Conservation (phyloP, 306 rosid genomes). For the Dalbergia oliveri region DNA sequence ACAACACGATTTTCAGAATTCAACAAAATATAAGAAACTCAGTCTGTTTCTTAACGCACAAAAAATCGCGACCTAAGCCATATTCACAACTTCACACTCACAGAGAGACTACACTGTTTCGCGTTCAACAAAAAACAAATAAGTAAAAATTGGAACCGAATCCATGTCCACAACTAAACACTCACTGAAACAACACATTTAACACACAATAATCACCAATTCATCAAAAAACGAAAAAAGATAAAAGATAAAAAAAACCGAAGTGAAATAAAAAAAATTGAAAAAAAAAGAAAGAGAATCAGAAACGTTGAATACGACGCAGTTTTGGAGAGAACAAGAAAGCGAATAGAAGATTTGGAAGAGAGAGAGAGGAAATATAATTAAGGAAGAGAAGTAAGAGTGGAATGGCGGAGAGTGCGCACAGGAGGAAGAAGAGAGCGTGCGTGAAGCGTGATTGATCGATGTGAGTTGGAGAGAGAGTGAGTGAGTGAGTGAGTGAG, state of each 20-base stretch:
- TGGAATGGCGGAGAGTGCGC: neutral
- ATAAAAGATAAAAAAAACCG: neutral
- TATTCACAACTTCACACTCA: neutral
- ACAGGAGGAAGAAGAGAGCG: neutral
- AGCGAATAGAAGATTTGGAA: too few relatives aligned
- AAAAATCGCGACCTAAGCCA: too few relatives aligned
- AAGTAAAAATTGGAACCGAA: slow-evolving; percentile 7
- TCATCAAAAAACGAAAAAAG: neutral
- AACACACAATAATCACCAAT: neutral
- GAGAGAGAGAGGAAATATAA: too few relatives aligned
- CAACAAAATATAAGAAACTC: neutral
- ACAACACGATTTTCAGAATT: neutral
- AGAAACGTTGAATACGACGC: neutral
- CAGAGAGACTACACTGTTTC: neutral
- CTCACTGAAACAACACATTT: neutral
- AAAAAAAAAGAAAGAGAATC: neutral
- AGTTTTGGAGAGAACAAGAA: neutral
- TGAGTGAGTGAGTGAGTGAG: neutral
- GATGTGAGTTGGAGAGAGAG: neutral
- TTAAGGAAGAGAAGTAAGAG: neutral
- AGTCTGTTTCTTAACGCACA: neutral
- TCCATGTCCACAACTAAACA: neutral
- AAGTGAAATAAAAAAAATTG: neutral
- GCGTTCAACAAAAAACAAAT: neutral
- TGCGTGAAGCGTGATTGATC: neutral